These are phyloP conservation scores for Phytopythium sindhum DNA, from an alignment of 352 stramenopile species.

Conservation along the genomic window DNA sequence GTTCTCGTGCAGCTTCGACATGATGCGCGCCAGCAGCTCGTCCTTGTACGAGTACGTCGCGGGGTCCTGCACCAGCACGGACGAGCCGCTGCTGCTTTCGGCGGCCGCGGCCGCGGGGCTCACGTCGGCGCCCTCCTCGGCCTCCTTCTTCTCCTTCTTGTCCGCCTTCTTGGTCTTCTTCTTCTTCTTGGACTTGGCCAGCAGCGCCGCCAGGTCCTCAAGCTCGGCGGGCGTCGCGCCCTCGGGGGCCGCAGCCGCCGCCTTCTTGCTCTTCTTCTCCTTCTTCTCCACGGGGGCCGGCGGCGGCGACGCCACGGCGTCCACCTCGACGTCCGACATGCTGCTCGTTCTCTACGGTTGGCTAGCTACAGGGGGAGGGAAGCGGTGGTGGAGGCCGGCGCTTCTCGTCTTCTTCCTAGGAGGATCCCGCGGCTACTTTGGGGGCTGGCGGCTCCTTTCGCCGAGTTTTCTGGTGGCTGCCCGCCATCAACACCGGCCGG, in stretches of 20 bases:
- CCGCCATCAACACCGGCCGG: not conserved
- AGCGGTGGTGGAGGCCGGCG: not conserved
- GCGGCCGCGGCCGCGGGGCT: constrained; percentile 22
- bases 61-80: constrained; percentile 79
- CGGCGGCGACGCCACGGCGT: constrained; percentile 4
- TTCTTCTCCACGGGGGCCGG: constrained; percentile 16
- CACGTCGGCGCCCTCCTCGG: constrained; percentile 64
- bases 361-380: no score
- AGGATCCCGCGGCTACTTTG: not conserved
- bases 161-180: constrained; percentile 90
- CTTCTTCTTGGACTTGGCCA: constrained; percentile 91
- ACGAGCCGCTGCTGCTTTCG: constrained; percentile 33
- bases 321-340: constrained; percentile 60
- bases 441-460: constrained; percentile 11
- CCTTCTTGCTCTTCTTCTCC: constrained; percentile 33
- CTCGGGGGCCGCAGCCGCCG: constrained; percentile 28
- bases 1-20: constrained; percentile 94
- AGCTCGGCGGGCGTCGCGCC: constrained; percentile 50
- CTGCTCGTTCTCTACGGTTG: no score
- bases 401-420: constrained; percentile 4
- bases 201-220: constrained; percentile 86
- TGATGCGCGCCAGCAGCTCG: constrained; percentile 93
- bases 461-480: constrained; percentile 45
- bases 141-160: constrained; percentile 90
- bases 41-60: constrained; percentile 95